Percentiles rank a stretch among this genome's conserved stretches.
These are phyloP conservation scores for Colletotrichum tabaci DNA, from an alignment of 2,329 filamentous ascomycete genomes.

Conservation along the genomic window DNA sequence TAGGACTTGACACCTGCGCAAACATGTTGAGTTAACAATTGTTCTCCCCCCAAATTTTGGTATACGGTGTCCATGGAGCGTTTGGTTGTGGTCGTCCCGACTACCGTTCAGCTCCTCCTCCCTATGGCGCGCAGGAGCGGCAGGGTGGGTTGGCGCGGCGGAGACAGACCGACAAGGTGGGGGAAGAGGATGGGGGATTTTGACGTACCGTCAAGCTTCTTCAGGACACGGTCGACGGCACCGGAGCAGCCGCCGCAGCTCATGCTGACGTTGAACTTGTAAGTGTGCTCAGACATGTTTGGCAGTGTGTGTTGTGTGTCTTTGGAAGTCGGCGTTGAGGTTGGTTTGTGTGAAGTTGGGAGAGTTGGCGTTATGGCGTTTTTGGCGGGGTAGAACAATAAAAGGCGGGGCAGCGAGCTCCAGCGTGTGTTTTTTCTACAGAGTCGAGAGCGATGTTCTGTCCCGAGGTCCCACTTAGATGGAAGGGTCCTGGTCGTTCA, in stretches of 20 bases:
- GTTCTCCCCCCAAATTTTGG: neutral
- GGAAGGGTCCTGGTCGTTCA: slow-evolving; percentile 4
- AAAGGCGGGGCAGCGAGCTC: slow-evolving; percentile 37
- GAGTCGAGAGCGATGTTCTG: neutral
- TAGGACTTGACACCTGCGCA: slow-evolving; percentile 84
- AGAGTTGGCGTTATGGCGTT: slow-evolving; percentile 34
- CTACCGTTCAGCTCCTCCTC: slow-evolving; percentile 9
- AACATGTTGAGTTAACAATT: neutral
- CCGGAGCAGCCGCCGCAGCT: slow-evolving; percentile 96
- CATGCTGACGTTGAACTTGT: slow-evolving; percentile 97
- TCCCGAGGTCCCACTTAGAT: slow-evolving; percentile 6
- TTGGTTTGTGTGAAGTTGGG: slow-evolving; percentile 25
- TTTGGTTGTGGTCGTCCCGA: neutral
- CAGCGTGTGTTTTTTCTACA: neutral
- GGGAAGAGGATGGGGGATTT: neutral
- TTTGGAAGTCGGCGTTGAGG: neutral
- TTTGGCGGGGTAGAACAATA: slow-evolving; percentile 40
- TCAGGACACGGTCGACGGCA: slow-evolving; percentile 91
- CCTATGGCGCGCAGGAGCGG: neutral
- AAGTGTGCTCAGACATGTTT: slow-evolving; percentile 86
- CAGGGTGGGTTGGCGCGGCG: neutral
- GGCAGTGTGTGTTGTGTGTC: slow-evolving; percentile 37
- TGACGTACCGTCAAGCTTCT: slow-evolving; percentile 86
- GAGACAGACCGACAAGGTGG: neutral
- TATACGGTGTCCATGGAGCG: neutral